Conservation (phyloP, 164 flowering plant species). For the Liquidambar formosana region DNA sequence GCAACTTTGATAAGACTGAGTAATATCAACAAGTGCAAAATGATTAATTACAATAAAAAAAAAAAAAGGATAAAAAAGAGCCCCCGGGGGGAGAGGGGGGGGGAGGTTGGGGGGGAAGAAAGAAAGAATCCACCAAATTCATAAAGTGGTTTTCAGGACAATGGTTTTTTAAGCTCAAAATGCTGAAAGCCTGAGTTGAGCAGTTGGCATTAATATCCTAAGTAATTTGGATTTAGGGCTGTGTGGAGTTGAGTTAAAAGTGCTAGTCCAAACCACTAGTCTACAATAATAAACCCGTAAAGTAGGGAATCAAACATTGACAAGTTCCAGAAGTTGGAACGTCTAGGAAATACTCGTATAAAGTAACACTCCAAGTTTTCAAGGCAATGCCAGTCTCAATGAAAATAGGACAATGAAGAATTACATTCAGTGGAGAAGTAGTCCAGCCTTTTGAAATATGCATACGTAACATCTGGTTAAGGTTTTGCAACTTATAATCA, state of each 20-base stretch:
- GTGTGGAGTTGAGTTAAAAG: neutral
- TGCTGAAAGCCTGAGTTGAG: neutral
- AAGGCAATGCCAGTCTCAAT: too few relatives aligned
- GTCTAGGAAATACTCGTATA: neutral
- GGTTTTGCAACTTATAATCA: conserved; percentile 33
- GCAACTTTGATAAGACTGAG: neutral
- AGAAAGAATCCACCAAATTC: neutral
- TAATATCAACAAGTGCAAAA: neutral
- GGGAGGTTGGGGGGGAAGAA: neutral
- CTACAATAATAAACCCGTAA: neutral
- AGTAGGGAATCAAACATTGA: neutral
- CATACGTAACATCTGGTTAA: conserved; percentile 83
- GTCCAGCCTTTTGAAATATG: conserved; percentile 95
- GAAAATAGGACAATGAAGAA: too few relatives aligned
- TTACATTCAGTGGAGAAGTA: conserved; percentile 99
- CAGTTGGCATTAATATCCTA: too few relatives aligned
- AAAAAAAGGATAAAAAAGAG: too few relatives aligned
- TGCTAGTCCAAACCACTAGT: neutral
- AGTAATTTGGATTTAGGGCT: too few relatives aligned
- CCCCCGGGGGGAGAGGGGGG: too few relatives aligned
- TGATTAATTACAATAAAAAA: too few relatives aligned
- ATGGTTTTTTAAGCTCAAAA: neutral
- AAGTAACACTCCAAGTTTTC: too few relatives aligned
- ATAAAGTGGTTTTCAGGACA: neutral
- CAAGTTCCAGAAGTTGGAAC: neutral